phyloP scores from a whole-genome alignment of 768 basidiomycete genomes.

The Russula griseocarnosa region DNA sequence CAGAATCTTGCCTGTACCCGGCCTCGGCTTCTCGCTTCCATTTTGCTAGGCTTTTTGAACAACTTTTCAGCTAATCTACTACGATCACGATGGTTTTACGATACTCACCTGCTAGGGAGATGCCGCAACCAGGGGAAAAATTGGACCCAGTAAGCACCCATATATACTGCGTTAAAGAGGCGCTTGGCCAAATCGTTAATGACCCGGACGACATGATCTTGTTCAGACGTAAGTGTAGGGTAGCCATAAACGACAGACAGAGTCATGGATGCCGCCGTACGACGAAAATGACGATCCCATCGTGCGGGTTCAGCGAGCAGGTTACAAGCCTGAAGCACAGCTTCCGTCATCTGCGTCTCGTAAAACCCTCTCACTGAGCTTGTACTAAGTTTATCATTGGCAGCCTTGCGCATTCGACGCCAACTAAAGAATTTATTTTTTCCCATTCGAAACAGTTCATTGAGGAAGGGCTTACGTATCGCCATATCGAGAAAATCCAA shows the following conservation, averaged over 20 bases:
- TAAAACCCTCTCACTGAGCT: neutral
- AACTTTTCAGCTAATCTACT: neutral
- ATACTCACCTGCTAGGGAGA: neutral
- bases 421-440: neutral
- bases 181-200: neutral
- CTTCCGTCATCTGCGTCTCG: neutral
- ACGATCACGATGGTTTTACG: neutral
- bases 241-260: neutral
- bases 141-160: neutral
- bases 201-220: neutral
- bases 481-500: neutral
- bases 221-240: neutral
- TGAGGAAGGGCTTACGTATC: neutral
- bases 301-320: neutral
- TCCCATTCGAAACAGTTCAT: neutral
- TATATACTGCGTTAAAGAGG: neutral
- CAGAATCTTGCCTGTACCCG: slow-evolving; percentile 1
- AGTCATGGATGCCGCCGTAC: neutral
- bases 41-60: neutral
- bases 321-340: neutral
- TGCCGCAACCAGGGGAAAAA: neutral
- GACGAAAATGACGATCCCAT: neutral
- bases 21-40: slow-evolving; percentile 18
- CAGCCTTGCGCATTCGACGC: slow-evolving; percentile 7
- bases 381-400: neutral